Evolutionary conservation across 441 rosid species (phyloP).

Genomic region (Populus tomentosa): DNA sequence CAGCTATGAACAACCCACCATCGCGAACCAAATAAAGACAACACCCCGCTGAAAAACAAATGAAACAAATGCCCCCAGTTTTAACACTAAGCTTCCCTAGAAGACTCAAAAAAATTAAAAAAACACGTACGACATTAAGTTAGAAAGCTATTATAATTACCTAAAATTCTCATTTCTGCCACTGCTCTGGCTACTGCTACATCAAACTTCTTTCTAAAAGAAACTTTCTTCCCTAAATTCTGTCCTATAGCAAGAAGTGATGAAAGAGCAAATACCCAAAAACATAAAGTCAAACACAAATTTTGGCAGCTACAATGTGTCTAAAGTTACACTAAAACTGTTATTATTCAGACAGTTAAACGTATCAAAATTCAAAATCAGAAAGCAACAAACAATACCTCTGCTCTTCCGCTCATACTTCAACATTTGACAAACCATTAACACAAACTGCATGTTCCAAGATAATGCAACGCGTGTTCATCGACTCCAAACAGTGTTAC

Average conservation of each 20-base stretch:
- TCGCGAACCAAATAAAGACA: slow-evolving; percentile 90
- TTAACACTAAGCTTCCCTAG: slow-evolving; percentile 10
- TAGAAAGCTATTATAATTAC: slow-evolving; percentile 29
- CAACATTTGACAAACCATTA: slow-evolving; percentile 57
- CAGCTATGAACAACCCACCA: slow-evolving; percentile 94
- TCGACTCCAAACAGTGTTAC: slow-evolving; percentile 80
- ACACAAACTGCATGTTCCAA: slow-evolving; percentile 71
- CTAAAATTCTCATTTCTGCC: slow-evolving; percentile 90
- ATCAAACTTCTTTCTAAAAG: slow-evolving; percentile 79
- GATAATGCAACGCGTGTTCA: slow-evolving; percentile 80
- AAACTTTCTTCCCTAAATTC: slow-evolving; percentile 56
- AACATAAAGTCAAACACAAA: neutral
- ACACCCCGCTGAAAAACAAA: slow-evolving; percentile 68
- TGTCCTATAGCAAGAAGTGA: slow-evolving; percentile 45
- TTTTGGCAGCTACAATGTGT: neutral
- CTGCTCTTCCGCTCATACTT: slow-evolving; percentile 80
- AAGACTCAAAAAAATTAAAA: neutral
- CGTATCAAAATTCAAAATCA: neutral
- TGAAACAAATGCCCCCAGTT: slow-evolving; percentile 5
- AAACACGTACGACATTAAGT: neutral
- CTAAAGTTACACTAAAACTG: neutral
- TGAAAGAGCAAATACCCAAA: neutral
- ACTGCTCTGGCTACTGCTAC: slow-evolving; percentile 96
- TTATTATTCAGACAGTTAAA: neutral
- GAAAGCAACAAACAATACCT: slow-evolving; percentile 36